Base-by-base conservation (phyloP, 257 asterid species). In the Primulina tabacum region DNA sequence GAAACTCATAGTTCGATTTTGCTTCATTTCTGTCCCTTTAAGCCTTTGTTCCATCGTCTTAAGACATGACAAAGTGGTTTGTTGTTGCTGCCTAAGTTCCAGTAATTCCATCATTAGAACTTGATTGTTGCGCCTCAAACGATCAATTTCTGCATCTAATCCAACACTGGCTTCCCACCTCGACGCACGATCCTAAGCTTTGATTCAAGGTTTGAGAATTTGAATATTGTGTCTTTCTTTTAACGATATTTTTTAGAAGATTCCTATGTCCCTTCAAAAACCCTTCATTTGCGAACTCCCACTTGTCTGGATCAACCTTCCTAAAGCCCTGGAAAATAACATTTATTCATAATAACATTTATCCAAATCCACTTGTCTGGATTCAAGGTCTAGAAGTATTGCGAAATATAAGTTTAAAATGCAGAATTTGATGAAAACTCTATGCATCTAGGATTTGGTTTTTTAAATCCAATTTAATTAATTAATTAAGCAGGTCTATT, bases 151-250 rank as follows among this genome's bases (percentile, higher is more conserved):
- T 0, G 72, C 84, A 2, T 88, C 90, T 33, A 85, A 28, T 14
- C 90, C 93, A n/a, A 84, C 84, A n/a, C n/a, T n/a, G n/a, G n/a
- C 81, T 77, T 62, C 90, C 95, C n/a, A 86, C 59, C 65, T 89
- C 95, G 10, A 82, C 80, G 60, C 87, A 80, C 1, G 88, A 71
- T 2, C 78, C 90, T 0, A 70, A 5, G 6, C 60, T 77, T 66
- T 75, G 83, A 38, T 68, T 82, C 3, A 81, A 64, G 16, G 79
- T 52, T 17, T 52, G 50, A n/a, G 75, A 70, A 35, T 64, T 75
- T 9, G 64, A 69, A 47, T 77, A 55, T 17, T 43, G 16, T 5
- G 81, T 35, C 76, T 76, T 83, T 60, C 85, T 79, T 62, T 86
- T 71, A 65, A 73, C 74, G 20, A 81, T 83, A 59, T 28, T 71